Conservation (phyloP, 441 rosid species). For the Aquilaria agallochum region DNA sequence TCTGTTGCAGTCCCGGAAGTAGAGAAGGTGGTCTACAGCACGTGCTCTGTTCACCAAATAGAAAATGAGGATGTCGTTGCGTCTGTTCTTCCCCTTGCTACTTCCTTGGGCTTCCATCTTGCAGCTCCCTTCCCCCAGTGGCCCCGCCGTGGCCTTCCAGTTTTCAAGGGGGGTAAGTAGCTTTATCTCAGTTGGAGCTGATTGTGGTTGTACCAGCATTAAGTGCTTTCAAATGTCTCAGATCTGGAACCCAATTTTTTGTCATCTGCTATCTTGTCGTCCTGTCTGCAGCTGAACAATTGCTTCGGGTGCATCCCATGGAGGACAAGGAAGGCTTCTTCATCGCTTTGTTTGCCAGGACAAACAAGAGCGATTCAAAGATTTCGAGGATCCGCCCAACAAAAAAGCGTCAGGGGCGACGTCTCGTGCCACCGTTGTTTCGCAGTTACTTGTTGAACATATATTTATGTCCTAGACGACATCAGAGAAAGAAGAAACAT, state of each 20-base stretch:
- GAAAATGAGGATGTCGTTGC: conserved; percentile 84
- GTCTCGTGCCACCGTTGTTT: too few relatives aligned
- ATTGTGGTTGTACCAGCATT: background rate
- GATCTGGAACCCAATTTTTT: background rate
- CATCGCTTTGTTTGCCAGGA: conserved; percentile 59
- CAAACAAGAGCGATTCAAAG: background rate
- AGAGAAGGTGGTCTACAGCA: conserved; percentile 84
- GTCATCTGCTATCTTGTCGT: background rate
- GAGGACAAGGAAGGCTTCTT: conserved; percentile 93
- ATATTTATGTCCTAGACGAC: too few relatives aligned
- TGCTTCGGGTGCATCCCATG: conserved; percentile 59
- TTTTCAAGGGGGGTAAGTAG: conserved; percentile 71
- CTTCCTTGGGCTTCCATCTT: conserved; percentile 56
- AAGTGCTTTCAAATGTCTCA: background rate
- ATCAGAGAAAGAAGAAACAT: too few relatives aligned
- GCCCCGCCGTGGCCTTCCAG: conserved; percentile 74
- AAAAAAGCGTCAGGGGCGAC: too few relatives aligned
- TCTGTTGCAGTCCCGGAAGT: conserved; percentile 65
- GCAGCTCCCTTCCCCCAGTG: conserved; percentile 73
- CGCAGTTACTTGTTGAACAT: too few relatives aligned
- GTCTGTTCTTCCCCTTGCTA: conserved; percentile 62
- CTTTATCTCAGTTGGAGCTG: too few relatives aligned
- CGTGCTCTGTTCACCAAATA: conserved; percentile 79
- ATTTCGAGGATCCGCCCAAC: too few relatives aligned
- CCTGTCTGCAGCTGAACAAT: conserved; percentile 45